These are phyloP conservation scores for Chalciporus piperatus DNA, from an alignment of 768 basidiomycete species.

Conservation along the genomic window DNA sequence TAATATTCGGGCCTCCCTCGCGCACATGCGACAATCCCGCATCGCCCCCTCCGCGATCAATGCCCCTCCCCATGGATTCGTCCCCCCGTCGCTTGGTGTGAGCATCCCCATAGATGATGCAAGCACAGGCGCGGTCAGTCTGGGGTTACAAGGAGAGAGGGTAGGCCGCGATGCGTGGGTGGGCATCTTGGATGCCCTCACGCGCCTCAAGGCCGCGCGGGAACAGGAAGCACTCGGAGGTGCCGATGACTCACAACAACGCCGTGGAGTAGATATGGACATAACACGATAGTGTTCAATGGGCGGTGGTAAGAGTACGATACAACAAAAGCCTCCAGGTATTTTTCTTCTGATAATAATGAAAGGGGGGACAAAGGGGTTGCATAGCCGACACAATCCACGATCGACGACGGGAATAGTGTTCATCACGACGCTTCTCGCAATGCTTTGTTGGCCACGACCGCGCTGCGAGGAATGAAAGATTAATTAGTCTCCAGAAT, in stretches of 20 bases:
- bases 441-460: constrained; percentile 11
- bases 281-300: constrained; percentile 8
- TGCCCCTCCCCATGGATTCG: constrained; percentile 67
- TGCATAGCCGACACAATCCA: too few relatives aligned
- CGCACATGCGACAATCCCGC: constrained; percentile 77
- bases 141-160: constrained; percentile 76
- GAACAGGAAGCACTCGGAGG: constrained; percentile 20
- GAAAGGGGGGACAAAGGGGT: too few relatives aligned
- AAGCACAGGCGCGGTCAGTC: constrained; percentile 36
- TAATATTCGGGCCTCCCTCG: constrained; percentile 72
- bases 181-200: constrained; percentile 66
- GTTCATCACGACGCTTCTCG: constrained; percentile 18
- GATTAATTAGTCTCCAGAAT: constrained; percentile 1
- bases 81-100: constrained; percentile 77
- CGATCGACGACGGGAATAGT: too few relatives aligned
- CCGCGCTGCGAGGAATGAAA: constrained; percentile 19
- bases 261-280: constrained; percentile 16
- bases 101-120: constrained; percentile 50
- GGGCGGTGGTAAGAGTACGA: constrained; percentile 1
- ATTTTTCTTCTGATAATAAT: constrained; percentile 24
- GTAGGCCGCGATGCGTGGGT: constrained; percentile 77
- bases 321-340: constrained; percentile 20
- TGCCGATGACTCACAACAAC: constrained; percentile 11
- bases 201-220: constrained; percentile 52
- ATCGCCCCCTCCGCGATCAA: constrained; percentile 88